Evolutionary conservation across 1,284 basidiomycete genomes (phyloP), one percentile per base, ranked within the genome.

Genomic region (Ustilago bromivora): DNA sequence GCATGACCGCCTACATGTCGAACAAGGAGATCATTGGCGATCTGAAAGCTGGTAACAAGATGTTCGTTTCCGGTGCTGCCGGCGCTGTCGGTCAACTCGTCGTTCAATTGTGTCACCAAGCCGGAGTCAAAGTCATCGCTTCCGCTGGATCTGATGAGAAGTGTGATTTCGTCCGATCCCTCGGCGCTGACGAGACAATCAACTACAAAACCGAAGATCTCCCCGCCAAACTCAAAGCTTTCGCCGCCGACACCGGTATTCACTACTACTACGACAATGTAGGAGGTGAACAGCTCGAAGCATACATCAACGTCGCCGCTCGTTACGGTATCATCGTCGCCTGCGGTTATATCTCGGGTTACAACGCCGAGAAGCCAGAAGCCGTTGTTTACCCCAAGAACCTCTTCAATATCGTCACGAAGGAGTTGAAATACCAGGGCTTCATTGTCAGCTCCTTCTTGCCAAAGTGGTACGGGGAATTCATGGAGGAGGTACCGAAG

Each of bases 131-230:
- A 74, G 94, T 97, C 52, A 91, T 94, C 74, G 95, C 91, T 9
- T 93, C 95, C 73, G 94, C 92, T 0, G 92, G 92, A 11, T 90
- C 91, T 0, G 84, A 89, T 10, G 93, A 93, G 23, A 98, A 98
- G 86, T 94, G 93, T 84, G 87, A 89, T 5, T 94, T 93, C 90
- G 90, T 97, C 28, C 89, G 91, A 84, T 92, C 94, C 61, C 87
- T 96, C 31, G 94, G 94, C n/a, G 92, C 93, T 51, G 93, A 95
- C 79, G 90, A 89, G 57, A 92, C 92, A 0, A 88, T 97, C 84
- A 93, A 97, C 86, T 97, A 98, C 88, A 97, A 96, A 87, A 90
- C 88, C 1, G 85, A 86, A 15, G 86, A 87, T 53, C 89, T 89
- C 6, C 90, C 90, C 9, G 61, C 58, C 40, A 74, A 78, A 40